Evolutionary conservation across 805 yeast genomes (phyloP), one percentile per base, ranked within the genome.

Genomic region (Wickerhamiella bombiphila): DNA sequence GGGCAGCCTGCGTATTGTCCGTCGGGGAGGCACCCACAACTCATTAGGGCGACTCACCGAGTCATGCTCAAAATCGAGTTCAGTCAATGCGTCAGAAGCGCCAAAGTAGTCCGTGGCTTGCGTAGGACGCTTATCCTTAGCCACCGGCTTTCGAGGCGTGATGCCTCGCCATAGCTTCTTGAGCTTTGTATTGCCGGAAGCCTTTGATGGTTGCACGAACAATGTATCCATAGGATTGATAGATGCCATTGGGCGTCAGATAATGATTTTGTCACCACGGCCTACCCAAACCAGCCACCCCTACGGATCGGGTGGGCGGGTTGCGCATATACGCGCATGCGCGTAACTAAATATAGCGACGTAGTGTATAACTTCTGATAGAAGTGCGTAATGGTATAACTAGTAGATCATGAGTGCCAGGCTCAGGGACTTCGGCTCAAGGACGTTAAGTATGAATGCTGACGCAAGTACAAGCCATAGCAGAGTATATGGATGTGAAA

Each of bases 61-160:
- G n/a, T 30, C 33, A 22, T 30, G 33, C n/a, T 30, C 33, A 16
- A 30, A 13, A 22, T 30, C 33, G 22, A 30, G 18, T 19, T 30
- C 33, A 7, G 33, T 30, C 8, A 13, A 30, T 9, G 22, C 16
- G n/a, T 30, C 33, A 7, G 33, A 30, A 5, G 33, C 11, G 5
- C 18, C 18, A 15, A 30, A 30, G 22, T 13, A 30, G 21, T 30
- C 16, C 9, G 33, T 13, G 9, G 11, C 11, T n/a, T n/a, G n/a
- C n/a, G n/a, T n/a, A n/a, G n/a, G n/a, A n/a, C n/a, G n/a, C n/a
- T n/a, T n/a, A n/a, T n/a, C n/a, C 26, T 24, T 24, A 13, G 26
- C 26, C 13, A 9, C 11, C 9, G 9, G 8, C 18, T 16, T 17
- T 17, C 16, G n/a, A 15, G 33, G 16, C 5, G 11, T 13, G 7